These are phyloP conservation scores for Ogataea parapolymorpha DNA, from an alignment of 805 yeast genomes.

Conservation along the genomic window DNA sequence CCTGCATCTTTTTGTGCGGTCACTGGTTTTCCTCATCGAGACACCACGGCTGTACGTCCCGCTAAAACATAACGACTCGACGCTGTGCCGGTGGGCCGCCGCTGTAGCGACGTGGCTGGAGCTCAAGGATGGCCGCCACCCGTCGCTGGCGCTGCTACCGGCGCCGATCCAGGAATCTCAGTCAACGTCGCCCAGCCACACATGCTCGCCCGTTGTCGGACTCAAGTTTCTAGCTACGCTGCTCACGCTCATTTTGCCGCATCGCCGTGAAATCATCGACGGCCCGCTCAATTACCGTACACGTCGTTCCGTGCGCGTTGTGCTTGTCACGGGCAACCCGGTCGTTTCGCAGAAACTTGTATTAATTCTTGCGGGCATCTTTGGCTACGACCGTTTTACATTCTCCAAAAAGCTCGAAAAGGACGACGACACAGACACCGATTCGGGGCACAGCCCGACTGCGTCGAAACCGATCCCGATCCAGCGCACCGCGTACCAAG, in stretches of 20 bases:
- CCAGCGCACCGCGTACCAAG: conserved; percentile 9
- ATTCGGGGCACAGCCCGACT: conserved; percentile 2
- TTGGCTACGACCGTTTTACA: conserved; percentile 35
- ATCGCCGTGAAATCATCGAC: conserved; percentile 32
- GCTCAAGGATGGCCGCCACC: conserved; percentile 43
- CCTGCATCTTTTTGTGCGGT: conserved; percentile 36
- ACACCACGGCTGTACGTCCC: conserved; percentile 46
- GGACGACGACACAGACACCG: conserved; percentile 5
- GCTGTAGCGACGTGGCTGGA: conserved; percentile 54
- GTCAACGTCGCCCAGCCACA: neutral
- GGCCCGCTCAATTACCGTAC: conserved; percentile 31
- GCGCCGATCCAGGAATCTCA: conserved; percentile 11
- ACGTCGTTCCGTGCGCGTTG: conserved; percentile 39
- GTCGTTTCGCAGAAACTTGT: conserved; percentile 53
- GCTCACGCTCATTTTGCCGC: conserved; percentile 43
- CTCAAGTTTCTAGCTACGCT: conserved; percentile 45
- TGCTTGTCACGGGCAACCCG: conserved; percentile 55
- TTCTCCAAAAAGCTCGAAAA: neutral
- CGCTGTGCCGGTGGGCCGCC: conserved; percentile 48
- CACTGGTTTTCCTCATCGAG: conserved; percentile 39
- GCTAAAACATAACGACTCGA: conserved; percentile 37
- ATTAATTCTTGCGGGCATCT: conserved; percentile 48
- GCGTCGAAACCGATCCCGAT: conserved; percentile 24
- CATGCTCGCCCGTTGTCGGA: conserved; percentile 7
- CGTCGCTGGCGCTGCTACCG: conserved; percentile 1